Evolutionary conservation across 805 yeast genomes (phyloP), one percentile per base, ranked within the genome.

Genomic region (Osmozyma mogii): DNA sequence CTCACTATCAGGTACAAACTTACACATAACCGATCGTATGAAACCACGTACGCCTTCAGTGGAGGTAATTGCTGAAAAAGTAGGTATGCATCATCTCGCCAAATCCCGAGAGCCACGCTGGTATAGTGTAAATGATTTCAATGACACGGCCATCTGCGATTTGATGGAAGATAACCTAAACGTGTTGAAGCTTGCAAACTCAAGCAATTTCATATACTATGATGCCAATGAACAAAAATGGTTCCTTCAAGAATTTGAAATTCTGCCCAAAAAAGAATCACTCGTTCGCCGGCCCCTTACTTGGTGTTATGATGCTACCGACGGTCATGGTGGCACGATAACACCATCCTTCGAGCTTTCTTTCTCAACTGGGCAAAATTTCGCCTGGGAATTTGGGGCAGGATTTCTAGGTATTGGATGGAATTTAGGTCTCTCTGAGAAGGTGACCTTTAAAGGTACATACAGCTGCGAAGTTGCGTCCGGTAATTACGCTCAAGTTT

Each of bases 401-500:
- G 22, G 14, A 6, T 8, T 16, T 21, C 5, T 5, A 5, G 22
- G 28, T 7, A 6, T 16, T 7, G 7, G 10, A n/a, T 11, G 22
- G 5, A 5, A 17, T 18, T 6, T 4, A n/a, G 16, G 16, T 9
- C 11, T 36, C 7, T 37, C 41, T 5, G 25, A 20, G 17, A 28
- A 35, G 8, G 25, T 35, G 13, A 36, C 30, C 13, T 23, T 35
- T 24, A 32, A 40, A 9, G 46, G 46, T 3, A 15, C 43, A 9
- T 28, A 34, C 9, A 27, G 39, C 8, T 42, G 46, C 29, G 17
- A 17, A 12, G 28, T 38, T 11, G 28, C 14, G 9, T 21, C 23
- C 10, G 38, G 37, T 15, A 32, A 29, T n/a, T 40, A 18, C 15
- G 40, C 38, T n/a, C 44, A 38, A 32, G 32, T 40, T 5, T 42